phyloP scores from a whole-genome alignment of 73 alveolate species.

The Effrenium voratum region DNA sequence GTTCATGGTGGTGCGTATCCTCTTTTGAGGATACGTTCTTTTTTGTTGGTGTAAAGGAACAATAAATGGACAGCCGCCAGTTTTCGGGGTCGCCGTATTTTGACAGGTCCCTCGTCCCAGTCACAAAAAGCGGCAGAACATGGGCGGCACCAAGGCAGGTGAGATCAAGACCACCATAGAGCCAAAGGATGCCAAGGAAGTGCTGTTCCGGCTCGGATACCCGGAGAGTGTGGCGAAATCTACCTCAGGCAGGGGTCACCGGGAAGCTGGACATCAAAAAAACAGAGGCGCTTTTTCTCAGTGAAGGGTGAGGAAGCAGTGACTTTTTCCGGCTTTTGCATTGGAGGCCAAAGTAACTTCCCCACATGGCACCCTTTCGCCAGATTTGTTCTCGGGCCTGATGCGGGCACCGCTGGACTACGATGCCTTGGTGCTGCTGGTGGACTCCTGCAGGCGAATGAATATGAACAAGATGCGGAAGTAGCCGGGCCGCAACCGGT shows the following conservation, averaged over 20 bases:
- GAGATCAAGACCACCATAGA: slow-evolving; percentile 41
- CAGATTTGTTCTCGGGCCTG: slow-evolving; percentile 69
- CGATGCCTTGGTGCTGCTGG: slow-evolving; percentile 72
- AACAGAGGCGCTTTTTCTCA: too few relatives aligned
- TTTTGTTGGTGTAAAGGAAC: neutral
- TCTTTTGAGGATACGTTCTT: too few relatives aligned
- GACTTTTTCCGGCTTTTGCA: neutral
- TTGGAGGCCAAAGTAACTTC: too few relatives aligned
- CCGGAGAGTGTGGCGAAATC: slow-evolving; percentile 56
- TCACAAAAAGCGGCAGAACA: too few relatives aligned
- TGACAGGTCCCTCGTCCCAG: too few relatives aligned
- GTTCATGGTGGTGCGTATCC: too few relatives aligned
- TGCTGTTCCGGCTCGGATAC: slow-evolving; percentile 57
- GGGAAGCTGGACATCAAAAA: too few relatives aligned
- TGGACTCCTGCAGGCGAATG: slow-evolving; percentile 88
- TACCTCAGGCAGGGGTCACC: slow-evolving; percentile 21
- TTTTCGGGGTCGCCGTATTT: too few relatives aligned
- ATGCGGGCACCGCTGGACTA: slow-evolving; percentile 60
- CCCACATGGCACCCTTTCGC: neutral
- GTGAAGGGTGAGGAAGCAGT: neutral
- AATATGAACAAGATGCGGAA: slow-evolving; percentile 87
- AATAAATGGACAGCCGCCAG: neutral
- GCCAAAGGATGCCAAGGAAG: slow-evolving; percentile 20
- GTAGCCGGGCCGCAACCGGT: slow-evolving; percentile 8
- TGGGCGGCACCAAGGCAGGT: slow-evolving; percentile 11